Percentiles rank a stretch among this genome's conserved stretches.
Conservation (phyloP, 148 eudicot genomes). For the Chenopodium berlandieri region DNA sequence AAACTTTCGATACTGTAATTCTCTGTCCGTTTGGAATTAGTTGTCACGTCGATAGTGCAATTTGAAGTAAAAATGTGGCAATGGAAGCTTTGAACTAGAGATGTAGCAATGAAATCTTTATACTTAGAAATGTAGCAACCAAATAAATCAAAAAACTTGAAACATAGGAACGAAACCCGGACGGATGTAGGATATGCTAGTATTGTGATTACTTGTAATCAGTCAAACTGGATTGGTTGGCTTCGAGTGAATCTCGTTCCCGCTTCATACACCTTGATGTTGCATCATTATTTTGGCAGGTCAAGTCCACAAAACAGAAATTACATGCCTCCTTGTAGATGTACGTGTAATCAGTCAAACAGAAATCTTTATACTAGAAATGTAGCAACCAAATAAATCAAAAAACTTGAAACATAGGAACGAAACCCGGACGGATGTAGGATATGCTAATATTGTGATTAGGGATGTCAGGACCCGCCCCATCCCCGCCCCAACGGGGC, state of each 20-base stretch:
- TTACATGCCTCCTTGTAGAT: slow-evolving; percentile 12
- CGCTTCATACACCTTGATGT: neutral
- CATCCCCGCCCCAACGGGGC: too few relatives aligned
- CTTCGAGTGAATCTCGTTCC: neutral
- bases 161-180: neutral
- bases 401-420: too few relatives aligned
- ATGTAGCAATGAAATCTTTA: too few relatives aligned
- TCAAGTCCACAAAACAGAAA: slow-evolving; percentile 28
- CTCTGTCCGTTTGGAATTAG: neutral
- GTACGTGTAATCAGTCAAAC: slow-evolving; percentile 2
- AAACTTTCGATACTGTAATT: too few relatives aligned
- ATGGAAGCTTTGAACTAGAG: too few relatives aligned
- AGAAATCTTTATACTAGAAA: too few relatives aligned
- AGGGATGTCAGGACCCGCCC: too few relatives aligned
- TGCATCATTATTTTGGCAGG: slow-evolving; percentile 18
- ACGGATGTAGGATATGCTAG: neutral
- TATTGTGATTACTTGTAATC: neutral
- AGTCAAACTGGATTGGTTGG: neutral
- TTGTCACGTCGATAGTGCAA: neutral
- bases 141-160: neutral
- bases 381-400: too few relatives aligned
- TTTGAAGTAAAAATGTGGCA: too few relatives aligned
- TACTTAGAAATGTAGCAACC: too few relatives aligned
- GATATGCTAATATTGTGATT: too few relatives aligned
- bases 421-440: too few relatives aligned